A percentile compares a stretch with the other conserved stretches of the same genome.
phyloP scores from a whole-genome alignment of 495 filamentous ascomycete species.

The Neurospora sp. region DNA sequence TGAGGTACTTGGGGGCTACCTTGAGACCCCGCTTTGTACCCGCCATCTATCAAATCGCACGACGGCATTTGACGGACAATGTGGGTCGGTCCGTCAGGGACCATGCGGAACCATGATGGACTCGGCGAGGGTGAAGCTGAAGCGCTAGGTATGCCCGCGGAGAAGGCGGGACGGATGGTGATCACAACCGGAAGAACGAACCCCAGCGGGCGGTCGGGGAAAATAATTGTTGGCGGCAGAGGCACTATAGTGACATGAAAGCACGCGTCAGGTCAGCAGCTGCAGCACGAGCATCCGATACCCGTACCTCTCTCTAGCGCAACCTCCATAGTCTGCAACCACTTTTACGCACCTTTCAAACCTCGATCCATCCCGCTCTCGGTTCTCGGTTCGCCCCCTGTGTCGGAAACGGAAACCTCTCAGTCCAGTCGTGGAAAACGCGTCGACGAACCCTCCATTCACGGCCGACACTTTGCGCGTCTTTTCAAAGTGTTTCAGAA shows the following conservation, averaged over 20 bases:
- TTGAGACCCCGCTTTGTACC: not conserved
- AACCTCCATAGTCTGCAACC: not conserved
- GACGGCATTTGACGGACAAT: not conserved
- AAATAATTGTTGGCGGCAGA: not conserved
- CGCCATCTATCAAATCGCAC: not conserved
- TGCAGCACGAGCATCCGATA: not conserved
- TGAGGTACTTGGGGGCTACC: not conserved
- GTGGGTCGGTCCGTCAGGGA: not conserved
- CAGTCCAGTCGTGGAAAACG: not conserved
- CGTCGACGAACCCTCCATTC: not conserved
- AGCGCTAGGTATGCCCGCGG: too few relatives aligned
- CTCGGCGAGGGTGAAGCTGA: not conserved
- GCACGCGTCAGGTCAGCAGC: not conserved
- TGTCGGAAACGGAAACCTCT: not conserved
- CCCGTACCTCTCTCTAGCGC: not conserved
- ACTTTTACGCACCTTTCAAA: not conserved
- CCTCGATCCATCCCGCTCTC: not conserved
- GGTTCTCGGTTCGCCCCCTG: not conserved
- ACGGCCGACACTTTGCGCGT: not conserved
- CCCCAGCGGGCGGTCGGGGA: not conserved
- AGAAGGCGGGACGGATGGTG: not conserved
- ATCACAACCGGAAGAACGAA: not conserved
- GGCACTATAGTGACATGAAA: not conserved
- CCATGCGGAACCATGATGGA: not conserved
- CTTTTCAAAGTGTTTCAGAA: not conserved